Evolutionary conservation across 1,284 basidiomycete species (phyloP), one percentile per base, ranked within the genome.

Genomic region (Ganoderma boninense): DNA sequence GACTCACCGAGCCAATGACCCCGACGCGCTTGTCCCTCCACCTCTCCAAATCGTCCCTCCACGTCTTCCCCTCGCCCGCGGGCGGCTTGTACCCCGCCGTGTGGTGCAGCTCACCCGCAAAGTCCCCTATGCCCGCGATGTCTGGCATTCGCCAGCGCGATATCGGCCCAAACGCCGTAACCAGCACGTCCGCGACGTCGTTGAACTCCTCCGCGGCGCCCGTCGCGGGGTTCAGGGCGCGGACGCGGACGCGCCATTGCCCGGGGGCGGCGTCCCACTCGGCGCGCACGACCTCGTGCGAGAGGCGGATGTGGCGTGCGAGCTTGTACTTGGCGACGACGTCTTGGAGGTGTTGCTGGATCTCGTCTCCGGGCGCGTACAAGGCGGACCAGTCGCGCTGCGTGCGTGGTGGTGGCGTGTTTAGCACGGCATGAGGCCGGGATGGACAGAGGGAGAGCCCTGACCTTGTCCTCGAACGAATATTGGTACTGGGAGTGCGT

Each of bases 321-420:
- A 92, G 82, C 66, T 87, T 84, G 78, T 89, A 90, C 76, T 89
- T 90, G 44, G 88, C 85, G 14, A 86, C 87, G n/a, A 89, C 82
- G 52, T 80, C 78, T 66, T 87, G 82, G 35, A 91, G 77, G 74
- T 91, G 89, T 1, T 78, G 76, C 43, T 80, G 85, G 62, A 91
- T 90, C 77, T 92, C 89, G 7, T 84, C 79, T 1, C 89, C 89
- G 7, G 86, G 81, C 1, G 89, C 84, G 71, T 89, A 91, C 77
- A 89, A 89, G 20, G 84, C 77, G 8, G 87, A 88, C 89, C 89
- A 90, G 74, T 89, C 81, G 16, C 82, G 83, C 86, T 89, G 44
- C 18, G 60, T 10, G 26, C 4, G 14, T n/a, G 40, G 29, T 4
- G 29, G 4, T 4, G 29, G 29, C 4, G 29, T 32, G 29, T 32